phyloP scores from a whole-genome alignment of 2,329 filamentous ascomycete species.

The Amauroascus niger region DNA sequence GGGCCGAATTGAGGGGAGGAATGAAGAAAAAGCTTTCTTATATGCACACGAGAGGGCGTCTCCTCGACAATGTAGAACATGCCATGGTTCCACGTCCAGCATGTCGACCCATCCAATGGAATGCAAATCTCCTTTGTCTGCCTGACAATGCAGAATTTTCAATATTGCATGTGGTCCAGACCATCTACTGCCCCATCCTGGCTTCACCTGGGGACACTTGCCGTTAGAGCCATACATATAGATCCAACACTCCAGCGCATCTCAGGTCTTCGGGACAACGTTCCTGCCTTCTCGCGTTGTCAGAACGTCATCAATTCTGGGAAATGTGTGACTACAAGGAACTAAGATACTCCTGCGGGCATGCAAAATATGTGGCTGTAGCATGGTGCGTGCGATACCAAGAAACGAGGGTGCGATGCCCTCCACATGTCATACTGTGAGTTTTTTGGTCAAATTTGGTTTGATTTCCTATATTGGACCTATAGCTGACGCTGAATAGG shows the following conservation, averaged over 20 bases:
- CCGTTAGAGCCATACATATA: not conserved
- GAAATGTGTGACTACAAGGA: not conserved
- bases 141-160: not conserved
- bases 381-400: not conserved
- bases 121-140: not conserved
- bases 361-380: not conserved
- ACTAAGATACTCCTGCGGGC: not conserved
- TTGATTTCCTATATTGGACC: too few species aligned
- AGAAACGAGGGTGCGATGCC: too few species aligned
- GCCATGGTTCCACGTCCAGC: not conserved
- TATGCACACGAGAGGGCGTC: not conserved
- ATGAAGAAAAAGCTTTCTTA: not conserved
- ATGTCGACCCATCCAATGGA: not conserved
- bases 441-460: too few species aligned
- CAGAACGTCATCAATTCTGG: not conserved
- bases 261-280: not conserved
- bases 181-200: not conserved
- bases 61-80: not conserved
- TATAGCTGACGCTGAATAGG: too few species aligned
- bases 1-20: not conserved
- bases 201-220: not conserved
- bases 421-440: too few species aligned
- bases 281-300: not conserved
- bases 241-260: not conserved
- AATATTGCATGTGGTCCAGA: not conserved